phyloP scores from a whole-genome alignment of 2,329 filamentous ascomycete genomes.

The Sporothrix brasiliensis region DNA sequence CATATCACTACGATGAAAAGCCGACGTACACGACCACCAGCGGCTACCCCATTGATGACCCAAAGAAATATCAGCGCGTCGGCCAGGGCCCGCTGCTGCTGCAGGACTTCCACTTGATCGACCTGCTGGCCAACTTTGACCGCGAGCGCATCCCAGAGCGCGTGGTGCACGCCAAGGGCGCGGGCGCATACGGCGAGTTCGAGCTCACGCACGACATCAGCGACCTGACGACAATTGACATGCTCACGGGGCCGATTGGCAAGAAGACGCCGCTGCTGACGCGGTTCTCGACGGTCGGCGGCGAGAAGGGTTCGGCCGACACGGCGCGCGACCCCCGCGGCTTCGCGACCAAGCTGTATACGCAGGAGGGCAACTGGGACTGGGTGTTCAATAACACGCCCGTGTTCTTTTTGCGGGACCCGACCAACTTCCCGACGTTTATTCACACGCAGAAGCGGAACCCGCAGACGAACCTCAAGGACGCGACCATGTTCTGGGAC shows the following conservation, averaged over 20 bases:
- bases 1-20: slow-evolving; percentile 59
- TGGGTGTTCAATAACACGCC: slow-evolving; percentile 75
- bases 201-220: slow-evolving; percentile 37
- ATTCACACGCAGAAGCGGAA: slow-evolving; percentile 79
- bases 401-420: slow-evolving; percentile 75
- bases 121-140: slow-evolving; percentile 59
- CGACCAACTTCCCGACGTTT: slow-evolving; percentile 73
- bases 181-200: slow-evolving; percentile 39
- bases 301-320: slow-evolving; percentile 72
- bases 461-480: slow-evolving; percentile 68
- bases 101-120: slow-evolving; percentile 68
- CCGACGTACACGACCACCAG: slow-evolving; percentile 63
- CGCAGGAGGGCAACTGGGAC: slow-evolving; percentile 74
- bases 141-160: slow-evolving; percentile 42
- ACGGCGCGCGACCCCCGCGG: slow-evolving; percentile 77
- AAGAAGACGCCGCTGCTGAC: slow-evolving; percentile 63
- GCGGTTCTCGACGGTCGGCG: slow-evolving; percentile 75
- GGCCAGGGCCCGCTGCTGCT: slow-evolving; percentile 60
- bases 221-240: slow-evolving; percentile 33
- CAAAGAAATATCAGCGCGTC: slow-evolving; percentile 40
- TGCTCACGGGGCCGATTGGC: slow-evolving; percentile 35
- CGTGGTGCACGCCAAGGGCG: slow-evolving; percentile 40
- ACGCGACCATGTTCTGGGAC: slow-evolving; percentile 68
- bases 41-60: slow-evolving; percentile 60
- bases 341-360: slow-evolving; percentile 75